A percentile compares a stretch with the other conserved stretches of the same genome.
These are phyloP conservation scores for Tolypocladium paradoxum DNA, from an alignment of 2,329 filamentous ascomycete genomes.

Conservation along the genomic window DNA sequence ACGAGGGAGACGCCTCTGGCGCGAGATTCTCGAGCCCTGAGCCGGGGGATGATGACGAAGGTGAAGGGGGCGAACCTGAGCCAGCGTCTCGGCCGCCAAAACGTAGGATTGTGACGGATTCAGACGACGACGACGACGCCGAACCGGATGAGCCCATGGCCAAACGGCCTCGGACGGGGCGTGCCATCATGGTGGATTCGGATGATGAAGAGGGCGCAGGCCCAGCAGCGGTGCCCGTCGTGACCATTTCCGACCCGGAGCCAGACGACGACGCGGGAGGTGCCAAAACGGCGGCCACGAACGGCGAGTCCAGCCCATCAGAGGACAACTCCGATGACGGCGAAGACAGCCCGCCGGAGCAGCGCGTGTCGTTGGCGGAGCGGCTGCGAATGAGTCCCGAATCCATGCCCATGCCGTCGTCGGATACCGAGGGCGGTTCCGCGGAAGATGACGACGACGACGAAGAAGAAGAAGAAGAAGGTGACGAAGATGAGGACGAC, in stretches of 20 bases:
- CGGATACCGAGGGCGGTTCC: slow-evolving; percentile 7
- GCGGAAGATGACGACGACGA: slow-evolving; percentile 9
- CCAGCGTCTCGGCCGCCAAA: slow-evolving; percentile 12
- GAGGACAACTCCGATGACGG: slow-evolving; percentile 6
- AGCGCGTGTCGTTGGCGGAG: slow-evolving; percentile 11
- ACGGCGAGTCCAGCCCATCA: slow-evolving; percentile 2
- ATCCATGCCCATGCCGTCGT: slow-evolving; percentile 6
- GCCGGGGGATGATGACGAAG: slow-evolving; percentile 5
- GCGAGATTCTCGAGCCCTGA: slow-evolving; percentile 21
- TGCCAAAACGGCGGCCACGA: background rate
- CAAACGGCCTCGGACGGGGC: slow-evolving; percentile 14
- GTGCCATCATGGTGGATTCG: slow-evolving; percentile 10
- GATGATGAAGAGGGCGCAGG: slow-evolving; percentile 4
- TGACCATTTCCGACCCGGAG: slow-evolving; percentile 1
- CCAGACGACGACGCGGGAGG: slow-evolving; percentile 6
- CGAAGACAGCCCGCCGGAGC: slow-evolving; percentile 4
- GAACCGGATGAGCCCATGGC: slow-evolving; percentile 6
- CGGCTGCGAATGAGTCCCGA: slow-evolving; percentile 10
- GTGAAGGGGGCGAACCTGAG: slow-evolving; percentile 2
- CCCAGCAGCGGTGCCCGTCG: background rate
- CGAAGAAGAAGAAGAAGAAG: slow-evolving; percentile 10
- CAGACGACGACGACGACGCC: slow-evolving; percentile 16
- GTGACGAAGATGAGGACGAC: slow-evolving; percentile 7
- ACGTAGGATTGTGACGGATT: slow-evolving; percentile 18
- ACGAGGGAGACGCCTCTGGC: slow-evolving; percentile 3